Evolutionary conservation across 345 rosid species (phyloP).

Genomic region (Eucalyptus microcorys): DNA sequence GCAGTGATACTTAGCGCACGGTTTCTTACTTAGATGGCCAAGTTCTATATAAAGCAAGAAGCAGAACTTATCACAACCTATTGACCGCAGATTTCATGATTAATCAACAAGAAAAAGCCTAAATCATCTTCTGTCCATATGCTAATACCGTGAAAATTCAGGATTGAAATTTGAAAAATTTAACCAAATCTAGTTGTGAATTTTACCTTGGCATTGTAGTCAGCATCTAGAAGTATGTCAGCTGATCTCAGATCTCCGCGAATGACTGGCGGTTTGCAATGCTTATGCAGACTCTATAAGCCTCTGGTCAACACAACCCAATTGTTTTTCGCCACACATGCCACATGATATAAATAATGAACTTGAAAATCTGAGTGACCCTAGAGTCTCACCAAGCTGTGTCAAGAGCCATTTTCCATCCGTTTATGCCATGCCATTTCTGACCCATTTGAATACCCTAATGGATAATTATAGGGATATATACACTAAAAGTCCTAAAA

Average conservation of each 20-base stretch:
- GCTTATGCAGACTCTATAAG: slow-evolving; percentile 81
- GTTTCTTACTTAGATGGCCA: background rate
- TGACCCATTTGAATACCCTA: slow-evolving; percentile 66
- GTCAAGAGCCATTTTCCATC: slow-evolving; percentile 87
- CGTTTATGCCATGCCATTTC: slow-evolving; percentile 65
- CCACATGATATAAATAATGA: background rate
- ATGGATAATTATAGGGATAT: background rate
- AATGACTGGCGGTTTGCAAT: slow-evolving; percentile 74
- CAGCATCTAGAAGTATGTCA: slow-evolving; percentile 70
- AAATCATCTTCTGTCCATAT: background rate
- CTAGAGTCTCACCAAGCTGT: slow-evolving; percentile 46
- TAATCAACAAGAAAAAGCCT: background rate
- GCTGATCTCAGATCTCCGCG: slow-evolving; percentile 98
- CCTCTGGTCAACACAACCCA: slow-evolving; percentile 48
- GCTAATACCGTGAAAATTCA: background rate
- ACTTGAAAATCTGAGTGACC: background rate
- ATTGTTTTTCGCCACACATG: background rate
- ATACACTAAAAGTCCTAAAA: too few species aligned
- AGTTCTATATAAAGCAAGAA: background rate
- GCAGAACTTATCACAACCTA: background rate
- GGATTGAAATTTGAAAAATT: background rate
- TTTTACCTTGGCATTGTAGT: slow-evolving; percentile 82
- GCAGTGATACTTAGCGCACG: background rate
- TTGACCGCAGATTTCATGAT: background rate
- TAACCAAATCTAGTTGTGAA: background rate